Conservation (phyloP, 2,329 filamentous ascomycete genomes). For the Davidsoniella eucalypti region DNA sequence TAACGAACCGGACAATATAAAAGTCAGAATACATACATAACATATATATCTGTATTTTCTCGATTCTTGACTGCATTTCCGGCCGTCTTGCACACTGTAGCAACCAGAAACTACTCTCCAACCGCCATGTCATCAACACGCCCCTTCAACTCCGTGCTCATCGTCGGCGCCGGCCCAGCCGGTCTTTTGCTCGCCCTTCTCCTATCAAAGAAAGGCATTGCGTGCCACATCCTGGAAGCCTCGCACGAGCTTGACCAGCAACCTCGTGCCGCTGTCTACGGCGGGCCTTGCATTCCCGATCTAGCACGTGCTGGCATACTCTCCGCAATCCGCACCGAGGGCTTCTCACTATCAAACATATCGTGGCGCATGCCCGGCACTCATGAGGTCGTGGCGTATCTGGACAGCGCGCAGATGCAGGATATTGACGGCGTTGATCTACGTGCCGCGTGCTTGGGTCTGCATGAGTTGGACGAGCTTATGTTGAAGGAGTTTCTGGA, state of each 20-base stretch:
- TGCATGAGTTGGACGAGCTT: slow-evolving; percentile 27
- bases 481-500: slow-evolving; percentile 26
- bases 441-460: slow-evolving; percentile 24
- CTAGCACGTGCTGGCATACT: slow-evolving; percentile 43
- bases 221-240: slow-evolving; percentile 38
- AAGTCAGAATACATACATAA: not conserved
- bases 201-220: slow-evolving; percentile 34
- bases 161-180: slow-evolving; percentile 34
- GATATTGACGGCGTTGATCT: slow-evolving; percentile 25
- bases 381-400: slow-evolving; percentile 22
- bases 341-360: slow-evolving; percentile 24
- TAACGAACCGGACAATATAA: not conserved
- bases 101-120: not conserved
- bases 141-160: slow-evolving; percentile 16
- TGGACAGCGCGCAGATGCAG: slow-evolving; percentile 20
- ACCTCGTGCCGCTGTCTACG: slow-evolving; percentile 47
- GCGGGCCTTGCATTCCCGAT: slow-evolving; percentile 39
- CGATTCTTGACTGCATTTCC: not conserved
- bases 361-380: slow-evolving; percentile 24
- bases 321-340: slow-evolving; percentile 24
- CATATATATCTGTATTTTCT: not conserved
- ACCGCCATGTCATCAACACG: not conserved
- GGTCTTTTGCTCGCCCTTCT: slow-evolving; percentile 34
- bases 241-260: slow-evolving; percentile 37
- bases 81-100: not conserved